Evolutionary conservation across 2,329 filamentous ascomycete species (phyloP), one percentile per base, ranked within the genome.

Genomic region (Delphinella strobiligena): DNA sequence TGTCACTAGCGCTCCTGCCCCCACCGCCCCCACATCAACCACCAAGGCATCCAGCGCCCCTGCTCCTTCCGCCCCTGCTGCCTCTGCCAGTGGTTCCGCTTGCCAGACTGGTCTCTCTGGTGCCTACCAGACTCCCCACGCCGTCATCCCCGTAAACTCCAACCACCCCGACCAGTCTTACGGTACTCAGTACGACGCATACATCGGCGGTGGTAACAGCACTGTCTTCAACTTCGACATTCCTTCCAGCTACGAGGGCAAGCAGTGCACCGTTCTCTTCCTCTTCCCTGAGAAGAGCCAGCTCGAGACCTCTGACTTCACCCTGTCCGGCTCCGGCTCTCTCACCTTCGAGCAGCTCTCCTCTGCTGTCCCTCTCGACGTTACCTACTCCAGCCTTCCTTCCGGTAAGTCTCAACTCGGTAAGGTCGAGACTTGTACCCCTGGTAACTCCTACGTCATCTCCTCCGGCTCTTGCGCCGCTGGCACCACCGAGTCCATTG

Each of bases 201-300:
- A 55, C 11, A 53, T 71, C 43, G 63, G 61, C 4, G 53, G 59
- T 1, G 56, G 47, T 3, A 45, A 49, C n/a, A 58, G 52, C 31
- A 56, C 58, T 8, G 45, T 70, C 43, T 68, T 69, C 56, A 62
- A 60, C 43, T 70, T 70, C 48, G 61, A 70, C 44, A 54, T 71
- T 17, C 61, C 61, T 0, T 45, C 53, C 3, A 51, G 49, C 3
- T 55, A 62, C 36, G 43, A 53, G 29, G 60, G 61, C 43, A 63
- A 62, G 44, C 64, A 57, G 22, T 71, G 68, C 56, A 65, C 60
- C 4, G 50, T 70, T n/a, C 53, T 63, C 41, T 69, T 72, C 53
- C 51, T 64, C 29, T 59, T 70, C 44, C 68, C 68, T 0, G 44
- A 41, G 16, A 49, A 47, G 45, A 43, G 48, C 11, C 53, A 60